Conservation (phyloP, 1,139 yeast genomes). For the Pichia sp. region DNA sequence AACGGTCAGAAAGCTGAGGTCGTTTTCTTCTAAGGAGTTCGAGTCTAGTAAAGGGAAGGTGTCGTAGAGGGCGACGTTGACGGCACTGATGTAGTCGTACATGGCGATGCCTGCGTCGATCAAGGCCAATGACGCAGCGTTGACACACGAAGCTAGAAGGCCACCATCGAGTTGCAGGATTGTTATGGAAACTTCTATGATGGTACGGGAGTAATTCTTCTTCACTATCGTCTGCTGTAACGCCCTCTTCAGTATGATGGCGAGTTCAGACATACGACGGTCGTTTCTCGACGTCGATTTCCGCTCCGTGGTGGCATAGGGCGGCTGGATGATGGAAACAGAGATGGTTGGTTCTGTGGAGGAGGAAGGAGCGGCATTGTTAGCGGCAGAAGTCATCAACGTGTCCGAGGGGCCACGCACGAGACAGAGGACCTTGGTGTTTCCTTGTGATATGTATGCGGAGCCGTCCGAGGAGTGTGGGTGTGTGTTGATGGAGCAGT, state of each 20-base stretch:
- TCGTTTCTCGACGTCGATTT: constrained; percentile 49
- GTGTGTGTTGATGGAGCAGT: constrained; percentile 80
- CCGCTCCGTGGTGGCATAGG: constrained; percentile 76
- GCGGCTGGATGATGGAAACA: constrained; percentile 67
- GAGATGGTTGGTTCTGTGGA: constrained; percentile 38
- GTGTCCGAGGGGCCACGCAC: constrained; percentile 90
- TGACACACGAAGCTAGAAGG: constrained; percentile 69
- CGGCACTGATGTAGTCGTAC: constrained; percentile 83
- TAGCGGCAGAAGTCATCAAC: constrained; percentile 39
- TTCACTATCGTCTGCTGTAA: constrained; percentile 76
- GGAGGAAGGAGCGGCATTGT: constrained; percentile 43
- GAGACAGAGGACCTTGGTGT: constrained; percentile 79
- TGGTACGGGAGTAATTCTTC: constrained; percentile 77
- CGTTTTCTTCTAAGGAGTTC: constrained; percentile 76
- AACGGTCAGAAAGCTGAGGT: constrained; percentile 73
- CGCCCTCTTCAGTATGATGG: constrained; percentile 69
- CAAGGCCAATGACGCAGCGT: constrained; percentile 85
- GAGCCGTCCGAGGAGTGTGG: constrained; percentile 90
- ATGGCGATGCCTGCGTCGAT: constrained; percentile 95
- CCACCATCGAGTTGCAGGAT: constrained; percentile 93
- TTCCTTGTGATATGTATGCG: constrained; percentile 87
- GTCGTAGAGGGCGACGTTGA: constrained; percentile 72
- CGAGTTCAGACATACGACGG: constrained; percentile 71
- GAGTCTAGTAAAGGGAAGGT: constrained; percentile 73
- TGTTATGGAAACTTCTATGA: constrained; percentile 67